A percentile compares a stretch with the other conserved stretches of the same genome.
Evolutionary conservation across 768 basidiomycete species (phyloP).

Genomic region (Gyrodon lividus): DNA sequence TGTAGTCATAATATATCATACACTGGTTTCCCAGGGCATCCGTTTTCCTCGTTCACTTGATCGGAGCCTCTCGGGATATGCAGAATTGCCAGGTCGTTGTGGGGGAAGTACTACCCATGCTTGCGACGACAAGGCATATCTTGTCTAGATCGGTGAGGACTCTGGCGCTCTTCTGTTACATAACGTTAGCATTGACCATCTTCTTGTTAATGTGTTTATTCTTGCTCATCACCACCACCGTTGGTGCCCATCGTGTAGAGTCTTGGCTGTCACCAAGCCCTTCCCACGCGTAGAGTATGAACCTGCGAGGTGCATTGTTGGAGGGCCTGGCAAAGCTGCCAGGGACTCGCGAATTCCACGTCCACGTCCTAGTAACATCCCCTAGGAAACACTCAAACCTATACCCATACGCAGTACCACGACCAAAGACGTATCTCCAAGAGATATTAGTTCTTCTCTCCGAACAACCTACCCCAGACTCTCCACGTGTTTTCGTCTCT

Average conservation of each 20-base stretch:
- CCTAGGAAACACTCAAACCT: conserved; percentile 66
- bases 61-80: no score
- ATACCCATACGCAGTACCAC: conserved; percentile 72
- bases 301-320: conserved; percentile 63
- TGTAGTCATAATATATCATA: conserved; percentile 23
- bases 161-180: neutral
- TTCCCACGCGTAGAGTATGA: conserved; percentile 35
- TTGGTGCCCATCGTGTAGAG: no score
- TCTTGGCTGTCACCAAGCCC: neutral
- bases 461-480: conserved; percentile 50
- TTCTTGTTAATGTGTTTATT: neutral
- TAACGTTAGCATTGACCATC: neutral
- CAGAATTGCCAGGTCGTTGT: no score
- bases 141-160: no score
- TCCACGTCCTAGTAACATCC: conserved; percentile 71
- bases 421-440: conserved; percentile 67
- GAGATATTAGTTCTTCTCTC: conserved; percentile 77
- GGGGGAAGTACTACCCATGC: no score
- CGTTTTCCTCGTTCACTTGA: no score
- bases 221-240: neutral
- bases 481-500: conserved; percentile 62
- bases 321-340: conserved; percentile 54
- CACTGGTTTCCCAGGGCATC: neutral
- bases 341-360: conserved; percentile 67
- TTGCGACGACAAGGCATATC: no score